Percentiles rank a stretch among this genome's conserved stretches.
Conservation (phyloP, 2,329 filamentous ascomycete genomes). For the Neofusicoccum sp. region DNA sequence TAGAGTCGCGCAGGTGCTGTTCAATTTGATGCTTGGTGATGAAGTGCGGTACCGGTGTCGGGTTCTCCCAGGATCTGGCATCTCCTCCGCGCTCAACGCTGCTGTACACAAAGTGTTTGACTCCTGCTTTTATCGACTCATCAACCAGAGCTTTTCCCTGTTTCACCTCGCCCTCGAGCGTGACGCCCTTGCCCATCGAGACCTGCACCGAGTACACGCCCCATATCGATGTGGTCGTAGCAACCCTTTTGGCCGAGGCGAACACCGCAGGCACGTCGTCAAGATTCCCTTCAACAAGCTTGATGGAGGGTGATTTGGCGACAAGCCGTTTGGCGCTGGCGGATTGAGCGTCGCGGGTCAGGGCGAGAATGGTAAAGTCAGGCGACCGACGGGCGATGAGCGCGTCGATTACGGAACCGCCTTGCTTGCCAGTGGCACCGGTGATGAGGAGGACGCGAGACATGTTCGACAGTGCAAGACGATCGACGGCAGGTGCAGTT, state of each 20-base stretch:
- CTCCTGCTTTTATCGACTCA: conserved; percentile 27
- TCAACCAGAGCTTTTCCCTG: conserved; percentile 40
- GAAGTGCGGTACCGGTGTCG: conserved; percentile 61
- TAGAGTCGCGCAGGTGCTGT: conserved; percentile 50
- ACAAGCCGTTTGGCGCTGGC: conserved; percentile 49
- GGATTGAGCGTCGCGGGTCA: conserved; percentile 54
- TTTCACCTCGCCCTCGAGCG: conserved; percentile 27
- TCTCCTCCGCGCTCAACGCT: conserved; percentile 31
- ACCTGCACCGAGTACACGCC: conserved; percentile 34
- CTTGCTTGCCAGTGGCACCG: conserved; percentile 48
- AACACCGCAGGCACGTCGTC: conserved; percentile 52
- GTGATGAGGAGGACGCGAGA: conserved; percentile 39
- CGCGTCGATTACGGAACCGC: conserved; percentile 40
- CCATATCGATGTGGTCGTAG: conserved; percentile 27
- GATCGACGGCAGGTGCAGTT: too few relatives aligned
- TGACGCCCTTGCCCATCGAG: neutral
- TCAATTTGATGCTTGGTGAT: conserved; percentile 60
- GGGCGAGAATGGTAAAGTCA: conserved; percentile 53
- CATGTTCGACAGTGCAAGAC: too few relatives aligned
- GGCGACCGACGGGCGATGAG: conserved; percentile 33
- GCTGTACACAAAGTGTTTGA: conserved; percentile 38
- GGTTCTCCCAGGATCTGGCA: conserved; percentile 42
- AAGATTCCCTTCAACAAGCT: conserved; percentile 55
- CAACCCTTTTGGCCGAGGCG: conserved; percentile 39
- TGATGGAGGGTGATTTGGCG: conserved; percentile 47